Percentiles rank a stretch among this genome's conserved stretches.
Evolutionary conservation across 495 filamentous ascomycete genomes (phyloP).

Genomic region (Penicillium tannophilum): DNA sequence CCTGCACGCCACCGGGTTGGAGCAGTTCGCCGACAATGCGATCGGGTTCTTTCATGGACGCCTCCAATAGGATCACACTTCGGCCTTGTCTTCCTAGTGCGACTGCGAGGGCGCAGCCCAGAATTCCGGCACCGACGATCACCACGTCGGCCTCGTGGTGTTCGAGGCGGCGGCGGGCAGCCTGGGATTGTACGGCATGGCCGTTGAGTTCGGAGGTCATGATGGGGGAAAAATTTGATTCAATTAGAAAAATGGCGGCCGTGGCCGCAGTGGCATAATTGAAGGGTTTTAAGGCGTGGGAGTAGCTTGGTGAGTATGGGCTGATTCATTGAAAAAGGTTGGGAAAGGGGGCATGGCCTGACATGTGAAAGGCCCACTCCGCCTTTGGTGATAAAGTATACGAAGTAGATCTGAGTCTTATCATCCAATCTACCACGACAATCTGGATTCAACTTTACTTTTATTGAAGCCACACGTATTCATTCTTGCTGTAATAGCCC

Average conservation of each 20-base stretch:
- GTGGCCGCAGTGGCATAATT: conserved; percentile 21
- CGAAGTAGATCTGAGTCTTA: conserved; percentile 2
- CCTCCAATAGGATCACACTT: conserved; percentile 88
- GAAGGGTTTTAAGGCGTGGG: conserved; percentile 11
- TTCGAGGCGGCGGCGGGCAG: conserved; percentile 43
- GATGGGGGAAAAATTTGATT: conserved; percentile 1
- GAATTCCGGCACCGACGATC: conserved; percentile 85
- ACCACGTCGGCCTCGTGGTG: conserved; percentile 75
- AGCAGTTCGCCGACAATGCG: conserved; percentile 95
- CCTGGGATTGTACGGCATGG: conserved; percentile 24
- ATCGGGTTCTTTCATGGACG: conserved; percentile 89
- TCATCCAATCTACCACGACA: too few species aligned
- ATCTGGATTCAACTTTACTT: too few species aligned
- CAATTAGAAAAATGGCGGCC: conserved; percentile 12
- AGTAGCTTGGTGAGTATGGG: conserved; percentile 17
- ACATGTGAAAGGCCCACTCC: conserved; percentile 40
- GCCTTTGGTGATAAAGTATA: conserved; percentile 16
- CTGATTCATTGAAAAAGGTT: conserved; percentile 18
- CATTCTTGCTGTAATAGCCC: too few species aligned
- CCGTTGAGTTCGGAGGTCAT: conserved; percentile 14
- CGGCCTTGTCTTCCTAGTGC: conserved; percentile 85
- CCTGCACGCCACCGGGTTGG: conserved; percentile 86
- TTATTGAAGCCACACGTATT: too few species aligned
- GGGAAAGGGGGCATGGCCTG: conserved; percentile 38
- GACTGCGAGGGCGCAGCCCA: conserved; percentile 87